phyloP scores from a whole-genome alignment of 192 early-diverging fungal genomes.

The Spizellomyces punctatus region DNA sequence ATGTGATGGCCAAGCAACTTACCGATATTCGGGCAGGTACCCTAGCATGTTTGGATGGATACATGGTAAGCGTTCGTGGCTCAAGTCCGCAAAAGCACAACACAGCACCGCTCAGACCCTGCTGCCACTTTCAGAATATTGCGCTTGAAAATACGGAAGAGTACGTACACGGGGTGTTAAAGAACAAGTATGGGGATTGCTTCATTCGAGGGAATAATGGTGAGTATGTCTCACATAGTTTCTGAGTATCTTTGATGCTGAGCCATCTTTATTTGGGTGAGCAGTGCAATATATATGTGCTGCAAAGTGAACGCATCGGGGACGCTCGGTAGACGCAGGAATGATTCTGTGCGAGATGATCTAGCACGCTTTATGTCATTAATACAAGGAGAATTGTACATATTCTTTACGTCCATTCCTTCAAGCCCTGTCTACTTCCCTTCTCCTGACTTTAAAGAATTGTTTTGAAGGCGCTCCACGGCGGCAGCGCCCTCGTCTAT shows the following conservation, averaged over 20 bases:
- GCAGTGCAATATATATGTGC: constrained; percentile 34
- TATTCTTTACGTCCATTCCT: not conserved
- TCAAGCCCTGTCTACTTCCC: not conserved
- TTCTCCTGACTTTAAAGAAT: not conserved
- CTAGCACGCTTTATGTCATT: not conserved
- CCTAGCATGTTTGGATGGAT: constrained; percentile 91
- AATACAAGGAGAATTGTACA: not conserved
- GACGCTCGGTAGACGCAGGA: too few species aligned
- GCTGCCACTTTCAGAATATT: constrained; percentile 70
- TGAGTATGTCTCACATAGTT: constrained; percentile 28
- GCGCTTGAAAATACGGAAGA: constrained; percentile 95
- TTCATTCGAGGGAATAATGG: constrained; percentile 99
- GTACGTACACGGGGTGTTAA: constrained; percentile 91
- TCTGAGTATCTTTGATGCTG: not conserved
- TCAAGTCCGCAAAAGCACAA: not conserved
- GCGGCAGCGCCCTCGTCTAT: constrained; percentile 68
- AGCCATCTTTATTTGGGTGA: not conserved
- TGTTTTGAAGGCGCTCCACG: constrained; percentile 1
- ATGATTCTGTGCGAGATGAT: too few species aligned
- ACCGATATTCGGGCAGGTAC: constrained; percentile 53
- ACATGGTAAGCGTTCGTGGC: constrained; percentile 42
- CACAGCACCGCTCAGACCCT: not conserved
- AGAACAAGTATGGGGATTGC: constrained; percentile 91
- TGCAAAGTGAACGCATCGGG: constrained; percentile 4
- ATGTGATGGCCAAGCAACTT: not conserved